phyloP scores from a whole-genome alignment of 1,139 yeast species.

The Diutina siamensis region DNA sequence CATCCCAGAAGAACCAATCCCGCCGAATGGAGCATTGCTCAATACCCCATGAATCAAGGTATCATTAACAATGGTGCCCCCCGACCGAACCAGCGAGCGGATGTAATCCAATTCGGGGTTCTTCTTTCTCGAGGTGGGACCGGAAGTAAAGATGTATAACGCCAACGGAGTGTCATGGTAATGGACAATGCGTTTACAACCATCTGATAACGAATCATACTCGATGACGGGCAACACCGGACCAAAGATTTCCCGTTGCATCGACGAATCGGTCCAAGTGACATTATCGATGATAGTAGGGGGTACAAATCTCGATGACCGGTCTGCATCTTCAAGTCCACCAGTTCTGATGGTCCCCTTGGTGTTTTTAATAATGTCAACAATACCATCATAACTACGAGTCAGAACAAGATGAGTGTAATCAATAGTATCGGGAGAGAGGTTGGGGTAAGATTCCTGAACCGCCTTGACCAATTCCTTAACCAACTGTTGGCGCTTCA shows the following conservation, averaged over 20 bases:
- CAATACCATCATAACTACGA: constrained; percentile 43
- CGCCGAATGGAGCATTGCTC: constrained; percentile 80
- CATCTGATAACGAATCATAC: constrained; percentile 36
- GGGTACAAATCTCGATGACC: constrained; percentile 41
- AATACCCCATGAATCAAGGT: constrained; percentile 62
- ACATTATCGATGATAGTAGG: constrained; percentile 66
- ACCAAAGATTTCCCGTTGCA: constrained; percentile 75
- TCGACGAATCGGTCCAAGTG: constrained; percentile 52
- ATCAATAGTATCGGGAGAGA: constrained; percentile 17
- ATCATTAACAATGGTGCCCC: constrained; percentile 66
- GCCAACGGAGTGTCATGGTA: constrained; percentile 84
- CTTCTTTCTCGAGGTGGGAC: constrained; percentile 20
- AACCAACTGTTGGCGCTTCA: constrained; percentile 35
- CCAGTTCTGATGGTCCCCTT: constrained; percentile 52
- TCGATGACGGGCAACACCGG: constrained; percentile 71
- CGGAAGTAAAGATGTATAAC: constrained; percentile 57
- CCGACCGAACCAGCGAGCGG: constrained; percentile 51
- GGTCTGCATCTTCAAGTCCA: constrained; percentile 32
- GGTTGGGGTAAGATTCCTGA: constrained; percentile 32
- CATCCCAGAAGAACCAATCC: constrained; percentile 73
- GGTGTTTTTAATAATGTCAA: constrained; percentile 34
- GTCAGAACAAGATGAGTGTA: constrained; percentile 58
- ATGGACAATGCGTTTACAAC: constrained; percentile 35
- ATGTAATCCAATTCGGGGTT: constrained; percentile 42
- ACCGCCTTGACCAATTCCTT: constrained; percentile 30